Conservation (phyloP, 202 grass and related monocot species). For the Elaeis oleifera region DNA sequence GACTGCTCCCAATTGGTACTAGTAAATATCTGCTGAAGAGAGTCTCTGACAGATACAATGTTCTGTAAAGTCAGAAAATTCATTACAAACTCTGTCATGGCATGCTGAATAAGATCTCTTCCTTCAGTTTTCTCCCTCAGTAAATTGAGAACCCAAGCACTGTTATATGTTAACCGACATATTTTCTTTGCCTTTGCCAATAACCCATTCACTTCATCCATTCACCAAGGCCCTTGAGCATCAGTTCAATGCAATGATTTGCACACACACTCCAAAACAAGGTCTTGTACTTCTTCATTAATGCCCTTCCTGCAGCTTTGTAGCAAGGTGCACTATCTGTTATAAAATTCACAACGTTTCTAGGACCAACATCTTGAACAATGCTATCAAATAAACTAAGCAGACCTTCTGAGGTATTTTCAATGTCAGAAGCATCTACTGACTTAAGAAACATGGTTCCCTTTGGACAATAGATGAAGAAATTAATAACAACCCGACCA, state of each 20-base stretch:
- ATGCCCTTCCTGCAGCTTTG: conserved; percentile 14
- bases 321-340: conserved; percentile 13
- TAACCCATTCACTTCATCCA: conserved; percentile 17
- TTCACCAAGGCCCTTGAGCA: conserved; percentile 12
- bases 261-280: conserved; percentile 21
- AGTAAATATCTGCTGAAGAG: conserved; percentile 21
- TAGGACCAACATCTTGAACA: conserved; percentile 18
- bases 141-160: conserved; percentile 12
- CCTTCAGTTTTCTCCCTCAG: conserved; percentile 22
- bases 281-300: conserved; percentile 14
- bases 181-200: conserved; percentile 23
- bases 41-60: conserved; percentile 13
- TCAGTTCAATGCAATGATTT: conserved; percentile 16
- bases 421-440: conserved; percentile 16
- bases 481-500: conserved; percentile 10
- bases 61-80: conserved; percentile 20
- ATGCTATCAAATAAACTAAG: conserved; percentile 22
- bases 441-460: conserved; percentile 24
- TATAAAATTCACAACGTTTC: conserved; percentile 18
- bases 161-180: conserved; percentile 18
- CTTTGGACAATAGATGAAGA: conserved; percentile 20
- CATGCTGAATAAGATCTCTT: conserved; percentile 19
- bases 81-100: neutral
- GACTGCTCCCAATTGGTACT: conserved; percentile 9
- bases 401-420: conserved; percentile 10